Evolutionary conservation across 1,284 basidiomycete genomes (phyloP).

Genomic region (Melampsora larici-populina): DNA sequence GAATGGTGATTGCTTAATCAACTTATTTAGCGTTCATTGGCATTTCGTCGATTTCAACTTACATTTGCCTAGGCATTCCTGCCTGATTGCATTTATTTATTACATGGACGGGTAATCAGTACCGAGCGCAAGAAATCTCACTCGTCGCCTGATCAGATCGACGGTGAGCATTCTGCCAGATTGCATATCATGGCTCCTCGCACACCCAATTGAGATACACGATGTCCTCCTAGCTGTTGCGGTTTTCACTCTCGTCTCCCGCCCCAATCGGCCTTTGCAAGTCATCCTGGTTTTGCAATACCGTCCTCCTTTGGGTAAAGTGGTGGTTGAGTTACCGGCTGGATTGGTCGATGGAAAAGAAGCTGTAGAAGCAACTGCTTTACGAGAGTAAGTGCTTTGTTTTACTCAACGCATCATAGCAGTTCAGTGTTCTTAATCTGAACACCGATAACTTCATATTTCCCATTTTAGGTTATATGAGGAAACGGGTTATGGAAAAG

Average conservation of each 20-base stretch:
- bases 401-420: not conserved
- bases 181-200: not conserved
- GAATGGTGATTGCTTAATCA: conserved; percentile 48
- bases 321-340: conserved; percentile 53
- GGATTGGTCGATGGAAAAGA: conserved; percentile 52
- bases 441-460: not conserved
- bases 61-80: not conserved
- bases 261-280: conserved; percentile 47
- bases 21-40: not conserved
- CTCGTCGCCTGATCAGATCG: conserved; percentile 1
- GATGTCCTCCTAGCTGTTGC: conserved; percentile 47
- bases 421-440: conserved; percentile 44
- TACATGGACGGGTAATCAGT: not conserved
- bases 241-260: conserved; percentile 51
- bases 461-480: conserved; percentile 46
- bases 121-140: not conserved
- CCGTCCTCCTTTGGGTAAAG: conserved; percentile 20
- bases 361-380: conserved; percentile 49
- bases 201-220: not conserved
- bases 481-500: conserved; percentile 52
- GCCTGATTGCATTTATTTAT: not conserved
- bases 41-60: not conserved
- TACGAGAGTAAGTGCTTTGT: conserved; percentile 47
- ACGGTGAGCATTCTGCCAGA: not conserved
- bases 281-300: conserved; percentile 50